Evolutionary conservation across 768 basidiomycete species (phyloP).

Genomic region (Pholiota conissans): DNA sequence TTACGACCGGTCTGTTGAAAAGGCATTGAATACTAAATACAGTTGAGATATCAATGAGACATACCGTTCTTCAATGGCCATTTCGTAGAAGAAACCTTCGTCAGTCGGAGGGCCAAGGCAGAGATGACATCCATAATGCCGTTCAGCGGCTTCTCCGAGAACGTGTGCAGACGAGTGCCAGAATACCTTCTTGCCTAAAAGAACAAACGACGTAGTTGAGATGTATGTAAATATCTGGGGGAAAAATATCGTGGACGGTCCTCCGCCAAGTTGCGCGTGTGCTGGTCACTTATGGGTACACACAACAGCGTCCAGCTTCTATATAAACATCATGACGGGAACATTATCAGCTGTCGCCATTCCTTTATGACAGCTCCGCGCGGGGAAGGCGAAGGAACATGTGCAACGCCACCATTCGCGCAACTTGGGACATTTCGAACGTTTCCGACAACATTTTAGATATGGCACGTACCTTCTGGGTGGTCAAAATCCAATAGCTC

Average conservation of each 20-base stretch:
- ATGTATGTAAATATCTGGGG: too few species aligned
- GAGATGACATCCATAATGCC: conserved; percentile 95
- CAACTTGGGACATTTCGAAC: too few species aligned
- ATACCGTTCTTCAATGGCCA: conserved; percentile 84
- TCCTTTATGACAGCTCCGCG: too few species aligned
- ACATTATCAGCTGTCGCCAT: too few species aligned
- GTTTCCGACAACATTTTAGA: too few species aligned
- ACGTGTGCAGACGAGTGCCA: conserved; percentile 99
- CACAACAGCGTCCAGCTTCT: too few species aligned
- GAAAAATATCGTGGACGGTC: too few species aligned
- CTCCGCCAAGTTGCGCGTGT: too few species aligned
- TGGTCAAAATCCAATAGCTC: conserved; percentile 92
- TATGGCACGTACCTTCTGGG: conserved; percentile 82
- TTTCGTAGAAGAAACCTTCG: conserved; percentile 99
- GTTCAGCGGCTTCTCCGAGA: conserved; percentile 93
- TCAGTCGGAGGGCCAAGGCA: conserved; percentile 97
- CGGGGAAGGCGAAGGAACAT: too few species aligned
- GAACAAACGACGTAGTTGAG: neutral
- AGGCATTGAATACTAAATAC: conserved; percentile 6
- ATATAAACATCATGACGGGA: too few species aligned
- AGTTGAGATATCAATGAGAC: conserved; percentile 1
- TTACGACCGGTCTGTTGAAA: conserved; percentile 72
- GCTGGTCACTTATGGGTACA: too few species aligned
- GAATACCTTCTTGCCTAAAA: conserved; percentile 89
- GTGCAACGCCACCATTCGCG: too few species aligned